Evolutionary conservation across 1,284 basidiomycete species (phyloP).

Genomic region (Apiotrichum gracile): DNA sequence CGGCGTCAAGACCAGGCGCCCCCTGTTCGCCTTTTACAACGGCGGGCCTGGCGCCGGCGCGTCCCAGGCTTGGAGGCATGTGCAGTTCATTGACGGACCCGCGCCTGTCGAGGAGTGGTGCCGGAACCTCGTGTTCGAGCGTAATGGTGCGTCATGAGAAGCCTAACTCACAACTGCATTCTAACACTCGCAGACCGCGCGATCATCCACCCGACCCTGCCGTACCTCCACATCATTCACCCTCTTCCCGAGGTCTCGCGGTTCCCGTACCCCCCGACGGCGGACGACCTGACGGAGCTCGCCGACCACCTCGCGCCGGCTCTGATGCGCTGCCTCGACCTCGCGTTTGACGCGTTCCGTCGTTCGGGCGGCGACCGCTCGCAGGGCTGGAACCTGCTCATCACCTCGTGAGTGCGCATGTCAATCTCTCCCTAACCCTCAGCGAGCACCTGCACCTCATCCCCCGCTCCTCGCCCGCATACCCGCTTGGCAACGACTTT

Average conservation of each 20-base stretch:
- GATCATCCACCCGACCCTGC: conserved; percentile 60
- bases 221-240: conserved; percentile 72
- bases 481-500: conserved; percentile 22
- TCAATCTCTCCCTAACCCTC: background rate
- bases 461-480: conserved; percentile 55
- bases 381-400: conserved; percentile 65
- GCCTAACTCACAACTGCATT: too few relatives aligned
- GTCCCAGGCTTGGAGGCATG: conserved; percentile 78
- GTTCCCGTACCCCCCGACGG: conserved; percentile 50
- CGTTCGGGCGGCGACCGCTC: conserved; percentile 28
- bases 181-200: conserved; percentile 56
- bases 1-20: conserved; percentile 52
- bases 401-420: conserved; percentile 52
- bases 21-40: conserved; percentile 77
- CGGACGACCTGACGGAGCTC: conserved; percentile 46
- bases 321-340: conserved; percentile 69
- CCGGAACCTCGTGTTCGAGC: conserved; percentile 56
- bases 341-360: conserved; percentile 61
- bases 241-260: conserved; percentile 47
- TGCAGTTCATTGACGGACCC: conserved; percentile 68
- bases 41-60: conserved; percentile 76
- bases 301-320: conserved; percentile 57
- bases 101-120: conserved; percentile 70
- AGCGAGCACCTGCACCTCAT: conserved; percentile 73
- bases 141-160: conserved; percentile 51